phyloP scores from a whole-genome alignment of 371 early-diverging fungal species.

The Rhizomucor miehei region DNA sequence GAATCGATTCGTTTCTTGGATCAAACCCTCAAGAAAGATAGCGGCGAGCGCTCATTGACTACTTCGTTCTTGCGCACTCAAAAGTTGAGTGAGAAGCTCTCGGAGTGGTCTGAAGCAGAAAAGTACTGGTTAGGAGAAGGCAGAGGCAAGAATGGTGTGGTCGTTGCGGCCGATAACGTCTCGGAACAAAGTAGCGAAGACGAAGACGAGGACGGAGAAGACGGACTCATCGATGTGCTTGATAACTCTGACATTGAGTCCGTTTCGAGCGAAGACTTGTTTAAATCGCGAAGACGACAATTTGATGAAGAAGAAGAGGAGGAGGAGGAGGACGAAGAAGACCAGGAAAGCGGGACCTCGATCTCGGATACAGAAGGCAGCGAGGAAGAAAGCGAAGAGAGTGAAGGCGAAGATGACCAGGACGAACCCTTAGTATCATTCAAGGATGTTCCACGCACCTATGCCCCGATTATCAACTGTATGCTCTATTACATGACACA shows the following conservation, averaged over 20 bases:
- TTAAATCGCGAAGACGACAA: slow-evolving; percentile 19
- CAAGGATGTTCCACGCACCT: slow-evolving; percentile 33
- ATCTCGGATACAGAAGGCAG: slow-evolving; percentile 3
- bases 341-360: neutral
- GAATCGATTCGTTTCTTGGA: slow-evolving; percentile 80
- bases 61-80: slow-evolving; percentile 41
- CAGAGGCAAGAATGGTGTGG: too few species aligned
- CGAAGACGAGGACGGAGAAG: slow-evolving; percentile 21
- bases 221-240: slow-evolving; percentile 12
- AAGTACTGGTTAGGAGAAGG: slow-evolving; percentile 45
- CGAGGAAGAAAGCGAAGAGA: slow-evolving; percentile 5
- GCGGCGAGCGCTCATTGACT: slow-evolving; percentile 6
- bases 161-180: too few species aligned
- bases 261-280: slow-evolving; percentile 22
- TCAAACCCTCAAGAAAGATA: slow-evolving; percentile 35
- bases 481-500: slow-evolving; percentile 36
- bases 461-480: slow-evolving; percentile 42
- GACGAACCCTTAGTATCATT: slow-evolving; percentile 11
- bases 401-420: slow-evolving; percentile 7
- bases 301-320: slow-evolving; percentile 20
- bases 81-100: slow-evolving; percentile 46
- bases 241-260: slow-evolving; percentile 19
- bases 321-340: slow-evolving; percentile 11
- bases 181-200: slow-evolving; percentile 19
- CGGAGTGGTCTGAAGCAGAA: slow-evolving; percentile 51